A percentile compares a stretch with the other conserved stretches of the same genome.
Evolutionary conservation across 2,329 filamentous ascomycete species (phyloP).

Genomic region (Claviceps digitariae): DNA sequence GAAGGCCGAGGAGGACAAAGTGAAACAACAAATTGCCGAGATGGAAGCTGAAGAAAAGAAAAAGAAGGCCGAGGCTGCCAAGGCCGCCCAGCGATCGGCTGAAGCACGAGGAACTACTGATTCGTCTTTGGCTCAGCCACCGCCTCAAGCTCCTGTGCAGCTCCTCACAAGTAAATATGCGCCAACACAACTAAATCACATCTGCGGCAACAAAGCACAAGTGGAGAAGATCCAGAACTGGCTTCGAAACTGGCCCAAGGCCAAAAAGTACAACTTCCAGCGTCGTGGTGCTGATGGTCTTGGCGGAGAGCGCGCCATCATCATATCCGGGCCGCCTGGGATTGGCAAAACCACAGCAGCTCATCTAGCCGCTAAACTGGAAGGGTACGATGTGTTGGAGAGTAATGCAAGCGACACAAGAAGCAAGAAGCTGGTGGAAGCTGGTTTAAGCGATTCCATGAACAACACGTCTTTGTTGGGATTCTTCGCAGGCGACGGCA

Average conservation of each 20-base stretch:
- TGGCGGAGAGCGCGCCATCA: slow-evolving; percentile 75
- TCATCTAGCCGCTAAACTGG: slow-evolving; percentile 82
- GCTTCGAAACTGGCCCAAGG: slow-evolving; percentile 71
- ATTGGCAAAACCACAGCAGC: slow-evolving; percentile 97
- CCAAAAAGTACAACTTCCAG: slow-evolving; percentile 69
- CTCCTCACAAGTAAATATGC: slow-evolving; percentile 96
- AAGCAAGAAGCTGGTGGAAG: slow-evolving; percentile 91
- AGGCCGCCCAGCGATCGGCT: slow-evolving; percentile 31
- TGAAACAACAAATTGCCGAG: slow-evolving; percentile 65
- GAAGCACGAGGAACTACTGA: slow-evolving; percentile 14
- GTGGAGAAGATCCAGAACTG: slow-evolving; percentile 85
- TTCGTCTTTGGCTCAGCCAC: slow-evolving; percentile 23
- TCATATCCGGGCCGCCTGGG: slow-evolving; percentile 87
- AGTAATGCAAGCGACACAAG: slow-evolving; percentile 91
- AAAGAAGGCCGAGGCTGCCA: slow-evolving; percentile 38
- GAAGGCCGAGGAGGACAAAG: slow-evolving; percentile 70
- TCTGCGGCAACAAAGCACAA: slow-evolving; percentile 84
- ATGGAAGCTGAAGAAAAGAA: slow-evolving; percentile 71
- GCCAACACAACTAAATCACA: slow-evolving; percentile 68
- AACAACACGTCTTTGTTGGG: slow-evolving; percentile 87
- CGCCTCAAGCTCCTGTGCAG: slow-evolving; percentile 40
- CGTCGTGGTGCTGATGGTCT: slow-evolving; percentile 72
- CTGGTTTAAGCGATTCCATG: slow-evolving; percentile 74
- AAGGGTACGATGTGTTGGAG: slow-evolving; percentile 88
- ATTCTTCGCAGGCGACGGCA: slow-evolving; percentile 75